Conservation (phyloP, 108 stramenopile genomes). For the Heterococcus sp. region DNA sequence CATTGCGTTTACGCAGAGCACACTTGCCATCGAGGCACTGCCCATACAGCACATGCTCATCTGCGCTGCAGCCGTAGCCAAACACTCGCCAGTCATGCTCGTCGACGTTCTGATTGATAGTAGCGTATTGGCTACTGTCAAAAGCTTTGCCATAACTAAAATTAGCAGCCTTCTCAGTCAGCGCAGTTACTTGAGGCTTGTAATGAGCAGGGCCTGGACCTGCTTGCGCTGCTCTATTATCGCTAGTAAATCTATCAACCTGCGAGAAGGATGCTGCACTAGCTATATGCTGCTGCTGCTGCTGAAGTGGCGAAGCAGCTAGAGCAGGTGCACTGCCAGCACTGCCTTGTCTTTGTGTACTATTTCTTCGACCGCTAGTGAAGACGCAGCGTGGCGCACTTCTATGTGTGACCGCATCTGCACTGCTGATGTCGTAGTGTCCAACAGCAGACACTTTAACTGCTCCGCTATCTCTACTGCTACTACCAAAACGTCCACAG, state of each 20-base stretch:
- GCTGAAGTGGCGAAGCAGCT: not conserved
- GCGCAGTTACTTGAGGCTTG: too few species aligned
- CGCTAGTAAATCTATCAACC: not conserved
- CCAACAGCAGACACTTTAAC: too few species aligned
- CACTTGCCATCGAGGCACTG: slow-evolving; percentile 35
- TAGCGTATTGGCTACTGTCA: not conserved
- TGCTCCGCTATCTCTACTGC: too few species aligned
- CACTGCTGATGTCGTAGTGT: not conserved
- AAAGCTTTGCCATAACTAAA: not conserved
- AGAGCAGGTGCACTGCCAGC: not conserved
- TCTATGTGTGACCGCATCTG: not conserved
- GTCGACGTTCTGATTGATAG: not conserved
- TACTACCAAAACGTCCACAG: too few species aligned
- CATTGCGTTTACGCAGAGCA: slow-evolving; percentile 18
- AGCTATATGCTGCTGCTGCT: not conserved
- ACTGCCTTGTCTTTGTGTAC: not conserved
- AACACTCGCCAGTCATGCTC: slow-evolving; percentile 16
- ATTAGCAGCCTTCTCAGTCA: not conserved
- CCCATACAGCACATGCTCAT: slow-evolving; percentile 35
- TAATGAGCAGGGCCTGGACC: not conserved
- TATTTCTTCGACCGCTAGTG: not conserved
- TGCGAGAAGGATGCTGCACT: not conserved
- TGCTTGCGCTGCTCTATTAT: not conserved
- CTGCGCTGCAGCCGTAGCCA: slow-evolving; percentile 19
- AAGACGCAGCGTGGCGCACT: not conserved